Conservation (phyloP, 2,329 filamentous ascomycete species). For the Penicillium sp. region DNA sequence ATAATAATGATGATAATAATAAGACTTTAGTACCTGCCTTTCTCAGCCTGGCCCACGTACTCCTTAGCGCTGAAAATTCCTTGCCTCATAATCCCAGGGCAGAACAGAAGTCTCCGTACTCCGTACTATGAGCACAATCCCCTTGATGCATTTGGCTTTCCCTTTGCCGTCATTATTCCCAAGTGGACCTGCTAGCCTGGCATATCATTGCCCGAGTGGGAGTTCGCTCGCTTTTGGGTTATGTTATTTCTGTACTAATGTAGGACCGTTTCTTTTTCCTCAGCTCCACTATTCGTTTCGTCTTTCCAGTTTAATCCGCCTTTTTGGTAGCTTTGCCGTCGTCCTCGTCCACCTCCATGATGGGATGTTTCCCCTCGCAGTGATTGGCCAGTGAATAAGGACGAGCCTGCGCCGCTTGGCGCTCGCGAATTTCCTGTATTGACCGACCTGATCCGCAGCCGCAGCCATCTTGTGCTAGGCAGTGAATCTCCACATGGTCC, state of each 20-base stretch:
- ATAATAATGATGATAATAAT: conserved; percentile 1
- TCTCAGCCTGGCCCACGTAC: neutral
- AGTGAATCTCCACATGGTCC: conserved; percentile 4
- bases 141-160: neutral
- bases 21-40: no score
- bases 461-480: neutral
- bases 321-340: conserved; percentile 1
- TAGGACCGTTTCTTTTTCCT: conserved; percentile 11
- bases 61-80: neutral
- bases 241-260: neutral
- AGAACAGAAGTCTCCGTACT: no score
- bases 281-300: conserved; percentile 1
- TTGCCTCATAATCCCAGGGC: neutral
- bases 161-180: neutral
- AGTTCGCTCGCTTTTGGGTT: conserved; percentile 3
- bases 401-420: neutral
- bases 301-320: neutral
- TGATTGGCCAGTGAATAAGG: neutral
- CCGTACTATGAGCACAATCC: neutral
- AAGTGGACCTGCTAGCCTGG: conserved; percentile 5
- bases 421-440: conserved; percentile 9
- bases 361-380: neutral
- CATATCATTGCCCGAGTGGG: conserved; percentile 7
- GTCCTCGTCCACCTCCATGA: neutral
- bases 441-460: conserved; percentile 4